Evolutionary conservation across 306 rosid genomes (phyloP).

Genomic region (Phaseolus lunatus): DNA sequence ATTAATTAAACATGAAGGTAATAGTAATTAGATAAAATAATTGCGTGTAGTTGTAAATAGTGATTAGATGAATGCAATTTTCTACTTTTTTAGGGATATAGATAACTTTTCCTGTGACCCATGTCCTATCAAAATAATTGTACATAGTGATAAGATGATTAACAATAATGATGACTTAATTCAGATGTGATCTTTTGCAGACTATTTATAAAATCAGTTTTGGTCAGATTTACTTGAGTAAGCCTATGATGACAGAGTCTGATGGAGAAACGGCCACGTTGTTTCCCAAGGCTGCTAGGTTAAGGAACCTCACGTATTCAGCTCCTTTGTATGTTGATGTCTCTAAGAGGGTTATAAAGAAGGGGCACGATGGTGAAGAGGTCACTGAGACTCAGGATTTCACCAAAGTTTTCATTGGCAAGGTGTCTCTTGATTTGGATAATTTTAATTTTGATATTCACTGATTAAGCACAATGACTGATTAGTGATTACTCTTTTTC

Average conservation of each 20-base stretch:
- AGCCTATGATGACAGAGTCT: slow-evolving; percentile 98
- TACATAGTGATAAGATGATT: neutral
- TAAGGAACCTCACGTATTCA: slow-evolving; percentile 91
- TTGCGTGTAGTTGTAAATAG: neutral
- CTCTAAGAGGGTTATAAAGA: slow-evolving; percentile 84
- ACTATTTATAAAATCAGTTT: slow-evolving; percentile 83
- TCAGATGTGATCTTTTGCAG: slow-evolving; percentile 50
- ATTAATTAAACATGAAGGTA: slow-evolving; percentile 4
- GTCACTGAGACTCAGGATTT: slow-evolving; percentile 93
- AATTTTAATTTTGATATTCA: neutral
- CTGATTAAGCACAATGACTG: neutral
- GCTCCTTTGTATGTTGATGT: slow-evolving; percentile 99
- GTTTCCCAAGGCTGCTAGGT: slow-evolving; percentile 99
- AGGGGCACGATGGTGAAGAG: slow-evolving; percentile 98
- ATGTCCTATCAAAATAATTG: neutral
- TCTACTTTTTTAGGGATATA: neutral
- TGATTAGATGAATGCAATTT: slow-evolving; percentile 5
- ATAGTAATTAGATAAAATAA: slow-evolving; percentile 5
- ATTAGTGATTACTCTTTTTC: neutral
- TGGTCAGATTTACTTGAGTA: slow-evolving; percentile 97
- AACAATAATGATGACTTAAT: neutral
- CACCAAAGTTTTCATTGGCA: slow-evolving; percentile 94
- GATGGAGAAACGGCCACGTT: slow-evolving; percentile 98
- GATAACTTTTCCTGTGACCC: neutral
- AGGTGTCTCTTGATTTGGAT: slow-evolving; percentile 52